Base-by-base conservation (phyloP, 2,329 filamentous ascomycete genomes). In the Emmonsia crescens region DNA sequence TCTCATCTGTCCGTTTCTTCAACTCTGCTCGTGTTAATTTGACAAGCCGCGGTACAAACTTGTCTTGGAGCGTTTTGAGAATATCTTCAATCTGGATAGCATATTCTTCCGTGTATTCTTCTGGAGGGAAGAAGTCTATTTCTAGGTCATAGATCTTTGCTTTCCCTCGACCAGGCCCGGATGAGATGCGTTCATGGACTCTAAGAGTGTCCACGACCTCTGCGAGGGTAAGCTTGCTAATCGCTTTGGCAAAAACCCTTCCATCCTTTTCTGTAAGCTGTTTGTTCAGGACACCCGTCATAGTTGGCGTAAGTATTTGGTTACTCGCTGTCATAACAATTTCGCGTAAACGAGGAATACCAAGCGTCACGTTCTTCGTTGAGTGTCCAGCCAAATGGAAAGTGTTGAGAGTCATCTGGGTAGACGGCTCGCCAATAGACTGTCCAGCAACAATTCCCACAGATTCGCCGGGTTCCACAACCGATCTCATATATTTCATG, bases 351-450 rank as follows among this genome's bases (percentile, higher is more conserved):
- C 94, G 91, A 63, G 94, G 94, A 72, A 99, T 97, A 89, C 94
- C 94, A 24, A 96, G 84, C 0, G 94, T 99, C 72, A 99, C 95
- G 83, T 99, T 99, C 82, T 96, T 97, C 36, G 94, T 88, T 24
- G 94, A 92, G 80, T 97, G 93, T 71, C 94, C 94, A 75, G 94
- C 94, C 84, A 99, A 89, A 83, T 99, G 94, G 84, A 99, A 99
- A 33, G 95, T 99, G 78, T 99, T 99, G 61, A 99, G 80, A 8
- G 95, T 99, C 95, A 99, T 99, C 75, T 99, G 94, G 12, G 94
- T 99, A 2, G 92, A 96, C 9, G 95, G 94, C 73, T 99, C 95
- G 72, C 94, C 94, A 49, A 99, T 87, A 38, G 93, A 97, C 76
- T 99, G 94, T 10, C 92, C 92, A 58, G 95, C 95, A 63, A 99